Base-by-base conservation (phyloP, 257 asterid genomes). In the Forsythia viridissima region DNA sequence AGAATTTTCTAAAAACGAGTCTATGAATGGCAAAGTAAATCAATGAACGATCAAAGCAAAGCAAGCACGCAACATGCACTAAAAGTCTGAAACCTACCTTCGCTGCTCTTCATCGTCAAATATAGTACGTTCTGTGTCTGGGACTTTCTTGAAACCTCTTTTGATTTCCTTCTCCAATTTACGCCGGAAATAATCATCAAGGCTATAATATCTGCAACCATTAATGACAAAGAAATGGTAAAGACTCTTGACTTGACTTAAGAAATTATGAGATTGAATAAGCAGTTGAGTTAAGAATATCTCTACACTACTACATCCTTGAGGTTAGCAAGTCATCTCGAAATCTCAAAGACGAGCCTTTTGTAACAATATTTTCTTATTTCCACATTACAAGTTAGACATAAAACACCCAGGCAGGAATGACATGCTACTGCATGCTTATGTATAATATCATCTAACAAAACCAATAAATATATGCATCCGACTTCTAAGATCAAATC, bases 101-200 rank as follows among this genome's bases (percentile, higher is more conserved):
- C 99, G 92, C 57, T 89, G 92, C 84, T 93, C 98, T 88, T 96
- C 99, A 83, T 96, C 99, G 81, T 92, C 57, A 81, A 96, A 96
- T 57, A 92, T 82, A 51, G 91, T 92, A 57, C 98, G 98, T 77
- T 96, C 99, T 0, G 92, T 80, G 75, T 87, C 87, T 81, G 46
- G 74, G 44, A 82, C 82, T 83, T 88, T 90, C 75, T 90, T 83
- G 70, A 74, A 39, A 75, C 97, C 96, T 82, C 87, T 93, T 81
- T 85, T 92, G 80, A 76, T 69, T 82, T 91, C 94, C 90, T 93
- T 96, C 72, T 89, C 94, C 82, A 93, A 70, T 88, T 93, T 78
- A 57, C 74, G 87, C 48, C 80, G 88, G 84, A 88, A 78, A 87
- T 93, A 90, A 80, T 92, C 89, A 73, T 93, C 99, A 74, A 96